A percentile compares a stretch with the other conserved stretches of the same genome.
phyloP scores from a whole-genome alignment of 352 stramenopile species.

The Plasmopara muralis region DNA sequence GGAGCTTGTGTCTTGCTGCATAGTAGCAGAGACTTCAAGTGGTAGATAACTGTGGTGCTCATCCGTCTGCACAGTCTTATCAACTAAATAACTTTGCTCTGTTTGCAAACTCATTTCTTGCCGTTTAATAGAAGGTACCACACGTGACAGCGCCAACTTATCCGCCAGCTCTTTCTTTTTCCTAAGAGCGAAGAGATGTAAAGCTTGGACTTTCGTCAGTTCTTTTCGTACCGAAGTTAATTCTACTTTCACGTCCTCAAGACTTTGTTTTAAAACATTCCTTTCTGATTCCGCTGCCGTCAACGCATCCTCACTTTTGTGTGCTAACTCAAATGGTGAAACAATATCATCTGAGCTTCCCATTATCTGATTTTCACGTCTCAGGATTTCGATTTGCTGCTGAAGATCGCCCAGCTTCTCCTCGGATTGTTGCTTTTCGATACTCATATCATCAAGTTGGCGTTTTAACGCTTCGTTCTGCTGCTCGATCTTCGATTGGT shows the following conservation, averaged over 20 bases:
- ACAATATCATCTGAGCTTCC: conserved; percentile 3
- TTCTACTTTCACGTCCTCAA: conserved; percentile 36
- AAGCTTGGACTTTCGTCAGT: conserved; percentile 36
- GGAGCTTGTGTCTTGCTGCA: neutral
- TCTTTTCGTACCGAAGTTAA: conserved; percentile 37
- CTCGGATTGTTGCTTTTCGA: conserved; percentile 31
- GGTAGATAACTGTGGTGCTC: neutral
- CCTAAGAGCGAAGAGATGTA: conserved; percentile 30
- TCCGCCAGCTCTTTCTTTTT: conserved; percentile 42
- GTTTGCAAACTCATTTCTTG: conserved; percentile 15
- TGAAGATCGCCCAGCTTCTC: conserved; percentile 38
- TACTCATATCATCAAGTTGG: conserved; percentile 30
- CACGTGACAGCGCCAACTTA: conserved; percentile 25
- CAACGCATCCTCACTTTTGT: conserved; percentile 9
- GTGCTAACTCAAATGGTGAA: neutral
- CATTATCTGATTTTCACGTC: conserved; percentile 41
- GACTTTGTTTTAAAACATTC: conserved; percentile 31
- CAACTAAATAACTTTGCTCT: neutral
- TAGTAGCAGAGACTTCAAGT: neutral
- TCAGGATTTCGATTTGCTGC: conserved; percentile 49
- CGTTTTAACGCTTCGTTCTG: conserved; percentile 22
- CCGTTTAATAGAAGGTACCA: conserved; percentile 1
- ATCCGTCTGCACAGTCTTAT: conserved; percentile 18
- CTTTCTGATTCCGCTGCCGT: conserved; percentile 27
- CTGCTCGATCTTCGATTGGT: conserved; percentile 22